Percentiles rank a stretch among this genome's conserved stretches.
phyloP scores from a whole-genome alignment of 2,329 filamentous ascomycete genomes.

The Cladosporium sp. region DNA sequence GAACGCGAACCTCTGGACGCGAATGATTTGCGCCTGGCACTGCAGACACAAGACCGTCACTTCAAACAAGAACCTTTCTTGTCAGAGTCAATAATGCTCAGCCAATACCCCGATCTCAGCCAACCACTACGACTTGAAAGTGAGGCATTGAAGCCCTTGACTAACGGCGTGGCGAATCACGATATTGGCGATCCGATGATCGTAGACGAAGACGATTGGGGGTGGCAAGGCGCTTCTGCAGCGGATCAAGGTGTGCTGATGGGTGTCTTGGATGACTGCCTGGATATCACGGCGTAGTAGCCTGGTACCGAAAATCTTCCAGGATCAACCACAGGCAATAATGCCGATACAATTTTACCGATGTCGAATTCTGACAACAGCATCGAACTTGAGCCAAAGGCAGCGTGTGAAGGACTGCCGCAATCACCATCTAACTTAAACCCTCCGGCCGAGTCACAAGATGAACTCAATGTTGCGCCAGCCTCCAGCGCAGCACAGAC shows the following conservation, averaged over 20 bases:
- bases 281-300: constrained; percentile 24
- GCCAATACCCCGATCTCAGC: constrained; percentile 38
- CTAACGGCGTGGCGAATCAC: constrained; percentile 30
- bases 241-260: constrained; percentile 36
- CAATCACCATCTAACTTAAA: neutral
- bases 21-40: constrained; percentile 73
- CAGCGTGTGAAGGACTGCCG: neutral
- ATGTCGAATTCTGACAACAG: neutral
- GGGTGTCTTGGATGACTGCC: constrained; percentile 44
- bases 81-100: constrained; percentile 63
- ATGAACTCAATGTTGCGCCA: neutral
- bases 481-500: neutral
- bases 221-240: constrained; percentile 42
- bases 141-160: constrained; percentile 21
- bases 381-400: neutral
- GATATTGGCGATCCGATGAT: constrained; percentile 38
- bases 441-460: neutral
- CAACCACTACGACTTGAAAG: constrained; percentile 21
- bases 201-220: constrained; percentile 40
- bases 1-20: constrained; percentile 73
- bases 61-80: constrained; percentile 78
- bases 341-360: neutral
- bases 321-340: no score
- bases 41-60: constrained; percentile 74
- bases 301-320: neutral